Evolutionary conservation across 2,329 filamentous ascomycete species (phyloP), one percentile per base, ranked within the genome.

Genomic region (Fusarium pseudoanthophilum): DNA sequence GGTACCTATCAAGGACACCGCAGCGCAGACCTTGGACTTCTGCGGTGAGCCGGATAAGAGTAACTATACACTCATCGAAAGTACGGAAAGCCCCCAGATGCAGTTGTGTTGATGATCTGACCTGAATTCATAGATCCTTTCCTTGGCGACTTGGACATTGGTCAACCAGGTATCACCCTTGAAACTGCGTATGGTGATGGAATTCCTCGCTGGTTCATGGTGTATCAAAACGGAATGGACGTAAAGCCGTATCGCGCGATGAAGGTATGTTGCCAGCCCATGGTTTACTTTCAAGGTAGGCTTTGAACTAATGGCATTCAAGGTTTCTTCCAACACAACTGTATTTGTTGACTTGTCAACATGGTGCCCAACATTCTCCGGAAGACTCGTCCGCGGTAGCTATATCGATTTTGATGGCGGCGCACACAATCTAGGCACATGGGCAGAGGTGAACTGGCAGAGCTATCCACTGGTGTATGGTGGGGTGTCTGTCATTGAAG

Each of bases 401-500:
- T n/a, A 55, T 16, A 46, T 67, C 18, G 51, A 74, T 46, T 72
- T 75, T 15, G 39, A 75, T 24, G 64, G 73, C 2, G 37, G 36
- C 18, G 55, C 53, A 24, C 73, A 75, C 24, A 75, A 74, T 43
- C 49, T 75, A 16, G 73, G 73, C 11, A 75, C 73, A n/a, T 75
- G 73, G 73, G 40, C 52, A 11, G 61, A 75, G 51, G 16, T 75
- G 16, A 75, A 64, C 40, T 75, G 73, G 73, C 60, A 42, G 16
- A 53, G 49, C 28, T 75, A 75, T 36, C 73, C 73, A 11, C 7
- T n/a, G 9, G 52, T 39, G 10, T 73, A 71, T 15, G 73, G 70
- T 4, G 73, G 69, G 9, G 64, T 75, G 5, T 75, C 73, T 37
- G 73, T 75, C 16, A 75, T 75, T 28, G 73, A 75, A 66, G 73